phyloP scores from a whole-genome alignment of 257 asterid genomes.

The Coffea eugenioides region DNA sequence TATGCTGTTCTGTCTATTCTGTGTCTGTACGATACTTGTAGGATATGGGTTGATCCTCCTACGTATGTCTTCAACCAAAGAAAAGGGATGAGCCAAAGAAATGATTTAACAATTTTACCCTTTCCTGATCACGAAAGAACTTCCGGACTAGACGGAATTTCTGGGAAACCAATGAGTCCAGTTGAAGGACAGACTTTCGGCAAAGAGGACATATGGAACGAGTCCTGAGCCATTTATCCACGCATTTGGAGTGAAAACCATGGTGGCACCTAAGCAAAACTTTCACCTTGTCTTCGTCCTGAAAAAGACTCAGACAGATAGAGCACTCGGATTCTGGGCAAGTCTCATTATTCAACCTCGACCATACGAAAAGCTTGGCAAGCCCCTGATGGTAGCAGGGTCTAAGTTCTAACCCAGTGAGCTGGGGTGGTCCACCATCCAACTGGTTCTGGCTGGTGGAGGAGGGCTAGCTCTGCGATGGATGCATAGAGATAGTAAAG shows the following conservation, averaged over 20 bases:
- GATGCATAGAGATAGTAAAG: conserved; percentile 29
- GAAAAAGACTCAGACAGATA: conserved; percentile 52
- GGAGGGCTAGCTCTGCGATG: conserved; percentile 6
- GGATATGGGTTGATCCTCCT: too few relatives aligned
- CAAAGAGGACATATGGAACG: conserved; percentile 44
- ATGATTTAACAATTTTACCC: too few relatives aligned
- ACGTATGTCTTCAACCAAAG: too few relatives aligned
- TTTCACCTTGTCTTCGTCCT: conserved; percentile 48
- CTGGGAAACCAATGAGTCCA: not conserved
- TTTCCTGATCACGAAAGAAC: not conserved
- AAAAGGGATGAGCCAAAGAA: too few relatives aligned
- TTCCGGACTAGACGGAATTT: conserved; percentile 2
- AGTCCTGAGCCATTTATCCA: conserved; percentile 43
- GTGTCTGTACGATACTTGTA: too few relatives aligned
- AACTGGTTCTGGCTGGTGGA: too few relatives aligned
- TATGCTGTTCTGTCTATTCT: too few relatives aligned
- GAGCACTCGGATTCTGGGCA: conserved; percentile 18
- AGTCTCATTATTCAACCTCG: conserved; percentile 10
- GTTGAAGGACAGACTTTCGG: conserved; percentile 24
- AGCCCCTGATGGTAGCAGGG: conserved; percentile 28
- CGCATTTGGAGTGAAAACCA: conserved; percentile 55
- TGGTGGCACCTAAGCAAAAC: conserved; percentile 50
- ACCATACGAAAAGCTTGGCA: conserved; percentile 36
- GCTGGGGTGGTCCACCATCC: not conserved
- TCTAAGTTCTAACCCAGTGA: conserved; percentile 28